Evolutionary conservation across 2,329 filamentous ascomycete species (phyloP).

Genomic region (Scedosporium dehoogii): DNA sequence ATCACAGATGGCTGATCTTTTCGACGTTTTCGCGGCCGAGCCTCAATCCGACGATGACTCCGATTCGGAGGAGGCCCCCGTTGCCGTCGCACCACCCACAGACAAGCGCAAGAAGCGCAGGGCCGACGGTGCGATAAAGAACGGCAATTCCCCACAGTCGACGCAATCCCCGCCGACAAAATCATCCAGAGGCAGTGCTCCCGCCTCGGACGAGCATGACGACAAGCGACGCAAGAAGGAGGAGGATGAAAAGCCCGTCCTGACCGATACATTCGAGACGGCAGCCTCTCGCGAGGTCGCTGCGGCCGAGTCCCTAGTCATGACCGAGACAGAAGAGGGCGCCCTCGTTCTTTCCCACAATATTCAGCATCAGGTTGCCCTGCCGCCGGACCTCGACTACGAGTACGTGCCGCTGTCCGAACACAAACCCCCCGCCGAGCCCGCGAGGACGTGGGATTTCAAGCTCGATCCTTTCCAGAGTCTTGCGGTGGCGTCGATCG

Average conservation of each 20-base stretch:
- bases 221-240: constrained; percentile 56
- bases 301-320: neutral
- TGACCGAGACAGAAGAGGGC: neutral
- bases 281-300: constrained; percentile 61
- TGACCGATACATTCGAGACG: constrained; percentile 91
- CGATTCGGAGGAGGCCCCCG: constrained; percentile 29
- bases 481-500: constrained; percentile 86
- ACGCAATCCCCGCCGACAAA: constrained; percentile 8
- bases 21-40: constrained; percentile 70
- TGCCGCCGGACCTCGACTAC: constrained; percentile 89
- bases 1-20: constrained; percentile 52
- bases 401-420: constrained; percentile 91
- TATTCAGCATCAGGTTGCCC: constrained; percentile 93
- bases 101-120: constrained; percentile 14
- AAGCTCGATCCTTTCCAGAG: constrained; percentile 96
- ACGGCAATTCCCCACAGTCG: constrained; percentile 27
- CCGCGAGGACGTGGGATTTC: constrained; percentile 78
- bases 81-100: constrained; percentile 12
- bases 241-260: constrained; percentile 57
- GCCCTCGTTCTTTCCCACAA: constrained; percentile 81
- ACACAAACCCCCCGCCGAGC: constrained; percentile 81
- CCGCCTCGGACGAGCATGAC: constrained; percentile 23
- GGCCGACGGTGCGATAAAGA: constrained; percentile 28
- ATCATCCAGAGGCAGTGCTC: constrained; percentile 19
- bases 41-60: constrained; percentile 31